A percentile compares a stretch with the other conserved stretches of the same genome.
phyloP scores from a whole-genome alignment of 1,139 yeast species.

The Pichia sp. region DNA sequence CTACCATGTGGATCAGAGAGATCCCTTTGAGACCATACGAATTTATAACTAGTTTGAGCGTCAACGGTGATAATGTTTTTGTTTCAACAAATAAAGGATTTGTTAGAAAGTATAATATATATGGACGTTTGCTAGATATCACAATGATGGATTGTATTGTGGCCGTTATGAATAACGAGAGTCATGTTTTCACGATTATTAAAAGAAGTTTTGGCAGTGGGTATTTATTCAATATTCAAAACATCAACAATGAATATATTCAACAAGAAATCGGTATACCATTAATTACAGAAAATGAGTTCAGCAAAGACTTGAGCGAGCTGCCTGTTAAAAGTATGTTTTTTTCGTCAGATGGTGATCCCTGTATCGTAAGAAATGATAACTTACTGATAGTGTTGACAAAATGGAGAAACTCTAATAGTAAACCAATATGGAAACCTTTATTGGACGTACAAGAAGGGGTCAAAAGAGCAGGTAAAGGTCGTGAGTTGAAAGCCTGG shows the following conservation, averaged over 20 bases:
- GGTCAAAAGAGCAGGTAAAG: slow-evolving; percentile 38
- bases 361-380: slow-evolving; percentile 74
- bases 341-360: slow-evolving; percentile 81
- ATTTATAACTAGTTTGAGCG: slow-evolving; percentile 32
- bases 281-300: slow-evolving; percentile 17
- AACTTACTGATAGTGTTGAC: slow-evolving; percentile 62
- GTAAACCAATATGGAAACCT: slow-evolving; percentile 85
- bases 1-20: slow-evolving; percentile 33
- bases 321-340: slow-evolving; percentile 56
- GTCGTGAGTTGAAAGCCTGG: slow-evolving; percentile 59
- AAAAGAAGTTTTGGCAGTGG: slow-evolving; percentile 29
- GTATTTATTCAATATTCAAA: slow-evolving; percentile 30
- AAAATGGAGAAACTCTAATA: slow-evolving; percentile 62
- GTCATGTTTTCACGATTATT: slow-evolving; percentile 36
- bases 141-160: slow-evolving; percentile 48
- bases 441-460: slow-evolving; percentile 59
- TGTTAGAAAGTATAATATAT: slow-evolving; percentile 44
- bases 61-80: slow-evolving; percentile 31
- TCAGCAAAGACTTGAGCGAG: slow-evolving; percentile 17
- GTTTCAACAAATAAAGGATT: slow-evolving; percentile 53
- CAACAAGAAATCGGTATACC: slow-evolving; percentile 32
- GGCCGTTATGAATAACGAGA: slow-evolving; percentile 42
- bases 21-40: slow-evolving; percentile 33
- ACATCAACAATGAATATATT: slow-evolving; percentile 29
- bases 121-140: slow-evolving; percentile 47